phyloP scores from a whole-genome alignment of 2,329 filamentous ascomycete genomes.

The Cercospora citrullina region DNA sequence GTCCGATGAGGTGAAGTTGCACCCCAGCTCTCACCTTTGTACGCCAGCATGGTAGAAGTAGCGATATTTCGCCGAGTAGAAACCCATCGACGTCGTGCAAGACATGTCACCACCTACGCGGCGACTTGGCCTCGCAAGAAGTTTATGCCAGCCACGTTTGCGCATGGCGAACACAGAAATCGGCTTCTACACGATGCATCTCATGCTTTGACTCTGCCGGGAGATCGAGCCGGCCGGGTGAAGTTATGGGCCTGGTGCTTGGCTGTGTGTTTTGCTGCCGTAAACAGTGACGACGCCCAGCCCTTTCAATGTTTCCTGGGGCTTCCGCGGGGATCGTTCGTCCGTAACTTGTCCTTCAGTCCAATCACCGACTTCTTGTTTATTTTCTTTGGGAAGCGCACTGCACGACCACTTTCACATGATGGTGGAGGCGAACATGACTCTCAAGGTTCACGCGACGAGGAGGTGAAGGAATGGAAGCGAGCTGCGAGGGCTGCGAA shows the following conservation, averaged over 20 bases:
- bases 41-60: not conserved
- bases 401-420: not conserved
- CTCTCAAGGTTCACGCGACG: not conserved
- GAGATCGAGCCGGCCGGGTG: not conserved
- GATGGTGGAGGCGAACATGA: not conserved
- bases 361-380: not conserved
- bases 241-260: not conserved
- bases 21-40: not conserved
- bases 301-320: not conserved
- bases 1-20: not conserved
- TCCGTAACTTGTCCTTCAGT: not conserved
- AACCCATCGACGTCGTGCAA: not conserved
- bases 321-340: not conserved
- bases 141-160: not conserved
- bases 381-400: not conserved
- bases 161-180: not conserved
- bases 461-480: not conserved
- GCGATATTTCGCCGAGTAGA: conserved; percentile 1
- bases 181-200: not conserved
- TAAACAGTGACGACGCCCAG: not conserved
- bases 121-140: not conserved
- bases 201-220: not conserved
- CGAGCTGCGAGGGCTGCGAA: not conserved
- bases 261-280: not conserved
- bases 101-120: not conserved